Evolutionary conservation across 495 filamentous ascomycete genomes (phyloP).

Genomic region (Aspergillus leporis): DNA sequence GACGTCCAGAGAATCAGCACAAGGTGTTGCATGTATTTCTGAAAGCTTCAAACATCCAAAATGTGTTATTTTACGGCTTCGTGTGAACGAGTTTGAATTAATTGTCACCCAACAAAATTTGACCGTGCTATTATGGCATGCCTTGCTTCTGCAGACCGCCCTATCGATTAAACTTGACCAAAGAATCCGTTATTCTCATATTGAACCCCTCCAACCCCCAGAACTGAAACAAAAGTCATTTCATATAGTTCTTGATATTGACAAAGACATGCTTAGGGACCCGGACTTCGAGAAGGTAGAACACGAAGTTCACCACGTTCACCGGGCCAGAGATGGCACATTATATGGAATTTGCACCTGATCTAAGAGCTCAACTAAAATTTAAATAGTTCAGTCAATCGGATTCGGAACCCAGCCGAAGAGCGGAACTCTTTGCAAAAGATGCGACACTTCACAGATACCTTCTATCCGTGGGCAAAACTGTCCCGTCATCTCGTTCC

Average conservation of each 20-base stretch:
- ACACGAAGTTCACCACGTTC: constrained; percentile 15
- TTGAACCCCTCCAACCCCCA: constrained; percentile 10
- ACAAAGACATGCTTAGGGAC: constrained; percentile 4
- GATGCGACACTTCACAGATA: constrained; percentile 11
- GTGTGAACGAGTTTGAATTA: constrained; percentile 9
- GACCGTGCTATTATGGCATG: constrained; percentile 9
- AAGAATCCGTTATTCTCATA: constrained; percentile 5
- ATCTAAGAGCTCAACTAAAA: not conserved
- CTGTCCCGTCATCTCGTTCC: not conserved
- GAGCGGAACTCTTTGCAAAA: constrained; percentile 8
- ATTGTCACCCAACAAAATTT: not conserved
- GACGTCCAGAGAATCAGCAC: not conserved
- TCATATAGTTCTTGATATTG: constrained; percentile 12
- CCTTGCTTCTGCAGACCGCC: constrained; percentile 6
- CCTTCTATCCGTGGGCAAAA: constrained; percentile 12
- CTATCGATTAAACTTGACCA: not conserved
- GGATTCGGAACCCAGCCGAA: constrained; percentile 8
- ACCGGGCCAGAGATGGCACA: constrained; percentile 7
- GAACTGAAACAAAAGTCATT: constrained; percentile 6
- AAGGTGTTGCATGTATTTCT: not conserved
- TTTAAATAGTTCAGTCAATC: constrained; percentile 1
- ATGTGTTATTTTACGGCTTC: constrained; percentile 9
- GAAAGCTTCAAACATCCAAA: constrained; percentile 3
- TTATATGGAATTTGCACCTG: constrained; percentile 3
- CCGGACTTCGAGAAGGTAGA: constrained; percentile 10